Conservation (phyloP, 306 rosid species). For the Cicer judaicum region DNA sequence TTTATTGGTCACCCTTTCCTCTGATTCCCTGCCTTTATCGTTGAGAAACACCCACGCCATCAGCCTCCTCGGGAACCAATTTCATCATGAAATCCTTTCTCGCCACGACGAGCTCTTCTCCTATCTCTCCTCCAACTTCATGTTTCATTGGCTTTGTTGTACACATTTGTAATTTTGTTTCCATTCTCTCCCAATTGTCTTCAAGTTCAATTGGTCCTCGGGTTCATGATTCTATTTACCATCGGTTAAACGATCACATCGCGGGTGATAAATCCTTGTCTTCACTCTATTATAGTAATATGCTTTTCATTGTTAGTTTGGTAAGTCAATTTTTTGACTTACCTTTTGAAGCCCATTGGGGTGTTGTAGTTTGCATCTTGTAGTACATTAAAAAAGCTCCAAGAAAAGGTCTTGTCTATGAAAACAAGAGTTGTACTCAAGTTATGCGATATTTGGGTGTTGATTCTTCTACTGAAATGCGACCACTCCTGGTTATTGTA, state of each 20-base stretch:
- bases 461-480: background rate
- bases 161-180: background rate
- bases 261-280: background rate
- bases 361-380: background rate
- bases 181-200: background rate
- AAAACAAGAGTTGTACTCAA: background rate
- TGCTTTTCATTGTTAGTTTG: background rate
- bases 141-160: background rate
- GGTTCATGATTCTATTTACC: background rate
- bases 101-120: no score
- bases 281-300: background rate
- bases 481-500: background rate
- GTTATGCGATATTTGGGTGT: background rate
- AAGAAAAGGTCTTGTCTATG: background rate
- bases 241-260: background rate
- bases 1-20: no score
- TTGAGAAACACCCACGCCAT: no score
- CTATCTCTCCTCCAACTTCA: background rate
- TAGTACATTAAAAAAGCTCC: background rate
- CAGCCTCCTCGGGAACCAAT: no score
- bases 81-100: no score
- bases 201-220: conserved; percentile 5
- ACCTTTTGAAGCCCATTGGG: no score
- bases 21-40: no score
- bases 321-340: background rate